These are phyloP conservation scores for Bipolaris zeicola DNA, from an alignment of 2,329 filamentous ascomycete species.

Conservation along the genomic window DNA sequence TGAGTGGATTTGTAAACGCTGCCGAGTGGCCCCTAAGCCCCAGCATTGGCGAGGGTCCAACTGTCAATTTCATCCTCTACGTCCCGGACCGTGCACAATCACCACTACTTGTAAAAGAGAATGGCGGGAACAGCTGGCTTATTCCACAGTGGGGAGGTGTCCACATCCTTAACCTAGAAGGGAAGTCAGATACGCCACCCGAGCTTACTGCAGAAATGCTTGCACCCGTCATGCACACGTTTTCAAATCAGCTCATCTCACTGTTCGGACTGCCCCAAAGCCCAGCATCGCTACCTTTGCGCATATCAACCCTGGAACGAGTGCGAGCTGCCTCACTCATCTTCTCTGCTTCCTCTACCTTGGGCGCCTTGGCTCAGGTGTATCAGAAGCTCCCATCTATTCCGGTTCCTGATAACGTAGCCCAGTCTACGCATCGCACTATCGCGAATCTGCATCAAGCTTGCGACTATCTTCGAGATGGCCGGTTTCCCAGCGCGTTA, in stretches of 20 bases:
- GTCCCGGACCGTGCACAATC: constrained; percentile 72
- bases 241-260: constrained; percentile 86
- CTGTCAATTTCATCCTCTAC: constrained; percentile 94
- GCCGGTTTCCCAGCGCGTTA: constrained; percentile 69
- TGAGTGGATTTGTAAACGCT: constrained; percentile 94
- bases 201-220: constrained; percentile 70
- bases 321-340: constrained; percentile 84
- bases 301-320: constrained; percentile 82
- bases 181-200: constrained; percentile 40
- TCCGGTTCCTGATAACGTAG: constrained; percentile 85
- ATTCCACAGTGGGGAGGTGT: constrained; percentile 94
- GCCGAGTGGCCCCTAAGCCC: constrained; percentile 97
- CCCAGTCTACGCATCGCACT: constrained; percentile 80
- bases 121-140: constrained; percentile 77
- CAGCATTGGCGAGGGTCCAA: constrained; percentile 90
- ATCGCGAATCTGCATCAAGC: constrained; percentile 77
- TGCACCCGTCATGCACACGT: constrained; percentile 81
- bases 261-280: constrained; percentile 83
- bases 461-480: constrained; percentile 70
- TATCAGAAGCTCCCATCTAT: constrained; percentile 83
- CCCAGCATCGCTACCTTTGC: constrained; percentile 78
- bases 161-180: constrained; percentile 67
- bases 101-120: constrained; percentile 65
- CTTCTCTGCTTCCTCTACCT: constrained; percentile 86
- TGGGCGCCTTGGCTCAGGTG: constrained; percentile 89